Percentiles rank a stretch among this genome's conserved stretches.
These are phyloP conservation scores for Viola odorata DNA, from an alignment of 345 rosid species.

Conservation along the genomic window DNA sequence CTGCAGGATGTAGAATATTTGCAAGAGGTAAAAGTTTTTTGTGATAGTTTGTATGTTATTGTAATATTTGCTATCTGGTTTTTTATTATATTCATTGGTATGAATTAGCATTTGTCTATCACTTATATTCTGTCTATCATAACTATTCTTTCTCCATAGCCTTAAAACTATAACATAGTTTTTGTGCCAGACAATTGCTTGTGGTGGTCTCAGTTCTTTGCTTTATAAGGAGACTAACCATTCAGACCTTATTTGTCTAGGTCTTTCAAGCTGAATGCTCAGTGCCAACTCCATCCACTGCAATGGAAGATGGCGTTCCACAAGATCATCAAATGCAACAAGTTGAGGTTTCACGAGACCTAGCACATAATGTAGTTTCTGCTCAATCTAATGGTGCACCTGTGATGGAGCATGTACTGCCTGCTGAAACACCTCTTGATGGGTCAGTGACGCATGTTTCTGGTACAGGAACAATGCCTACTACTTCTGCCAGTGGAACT, in stretches of 20 bases:
- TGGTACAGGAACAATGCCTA: conserved; percentile 4
- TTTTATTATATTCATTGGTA: too few species aligned
- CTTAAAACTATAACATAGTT: too few species aligned
- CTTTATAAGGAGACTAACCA: too few species aligned
- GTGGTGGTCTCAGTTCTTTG: too few species aligned
- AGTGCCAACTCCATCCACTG: conserved; percentile 25
- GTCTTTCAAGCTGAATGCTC: not conserved
- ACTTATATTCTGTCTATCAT: too few species aligned
- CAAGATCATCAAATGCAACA: conserved; percentile 20
- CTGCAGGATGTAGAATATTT: not conserved
- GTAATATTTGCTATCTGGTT: too few species aligned
- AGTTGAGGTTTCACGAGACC: conserved; percentile 10
- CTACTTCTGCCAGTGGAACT: conserved; percentile 17
- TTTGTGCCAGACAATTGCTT: too few species aligned
- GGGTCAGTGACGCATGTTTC: conserved; percentile 7
- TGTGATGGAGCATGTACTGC: conserved; percentile 10
- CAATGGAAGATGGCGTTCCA: conserved; percentile 26
- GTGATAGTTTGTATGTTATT: too few species aligned
- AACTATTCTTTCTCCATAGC: too few species aligned
- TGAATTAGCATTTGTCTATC: too few species aligned
- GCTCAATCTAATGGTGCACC: conserved; percentile 2
- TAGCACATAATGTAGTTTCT: conserved; percentile 7
- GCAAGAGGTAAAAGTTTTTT: too few species aligned
- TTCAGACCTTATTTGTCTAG: too few species aligned
- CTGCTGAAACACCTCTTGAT: conserved; percentile 7